Percentiles rank a stretch among this genome's conserved stretches.
Conservation (phyloP, 306 rosid species). For the Herpetospermum pedunculosum region DNA sequence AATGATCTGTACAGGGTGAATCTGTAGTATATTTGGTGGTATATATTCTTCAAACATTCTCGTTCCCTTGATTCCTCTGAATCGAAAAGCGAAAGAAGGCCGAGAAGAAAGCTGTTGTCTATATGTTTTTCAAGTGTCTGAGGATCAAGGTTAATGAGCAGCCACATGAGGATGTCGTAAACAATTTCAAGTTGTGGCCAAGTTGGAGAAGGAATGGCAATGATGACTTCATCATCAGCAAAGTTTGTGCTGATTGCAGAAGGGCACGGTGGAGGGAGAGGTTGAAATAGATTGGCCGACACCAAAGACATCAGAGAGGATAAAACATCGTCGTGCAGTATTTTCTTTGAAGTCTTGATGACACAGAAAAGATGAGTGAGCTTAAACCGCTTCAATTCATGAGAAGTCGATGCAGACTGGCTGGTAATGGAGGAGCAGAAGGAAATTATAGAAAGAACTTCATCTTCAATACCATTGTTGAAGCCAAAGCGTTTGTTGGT, state of each 20-base stretch:
- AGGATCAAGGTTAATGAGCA: conserved; percentile 31
- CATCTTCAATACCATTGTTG: conserved; percentile 21
- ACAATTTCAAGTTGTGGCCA: conserved; percentile 69
- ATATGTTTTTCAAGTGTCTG: conserved; percentile 24
- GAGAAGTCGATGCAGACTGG: conserved; percentile 44
- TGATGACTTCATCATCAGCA: conserved; percentile 52
- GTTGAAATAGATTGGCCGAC: conserved; percentile 43
- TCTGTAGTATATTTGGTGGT: conserved; percentile 52
- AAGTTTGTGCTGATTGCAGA: conserved; percentile 17
- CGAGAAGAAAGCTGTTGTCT: conserved; percentile 35
- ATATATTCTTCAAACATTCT: conserved; percentile 54
- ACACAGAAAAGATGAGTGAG: conserved; percentile 40
- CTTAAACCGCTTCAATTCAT: conserved; percentile 42
- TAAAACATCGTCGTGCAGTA: conserved; percentile 19
- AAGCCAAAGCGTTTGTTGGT: conserved; percentile 4
- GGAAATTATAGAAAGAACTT: conserved; percentile 40
- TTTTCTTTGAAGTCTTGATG: conserved; percentile 38
- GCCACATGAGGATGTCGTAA: conserved; percentile 46
- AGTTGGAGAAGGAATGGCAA: conserved; percentile 26
- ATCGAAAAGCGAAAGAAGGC: conserved; percentile 46
- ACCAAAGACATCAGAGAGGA: conserved; percentile 44
- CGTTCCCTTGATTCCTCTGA: conserved; percentile 78
- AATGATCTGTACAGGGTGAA: conserved; percentile 35
- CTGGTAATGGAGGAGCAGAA: conserved; percentile 36
- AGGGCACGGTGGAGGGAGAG: conserved; percentile 65